Base-by-base conservation (phyloP, 1,284 basidiomycete genomes). In the Coriolopsis trogii region DNA sequence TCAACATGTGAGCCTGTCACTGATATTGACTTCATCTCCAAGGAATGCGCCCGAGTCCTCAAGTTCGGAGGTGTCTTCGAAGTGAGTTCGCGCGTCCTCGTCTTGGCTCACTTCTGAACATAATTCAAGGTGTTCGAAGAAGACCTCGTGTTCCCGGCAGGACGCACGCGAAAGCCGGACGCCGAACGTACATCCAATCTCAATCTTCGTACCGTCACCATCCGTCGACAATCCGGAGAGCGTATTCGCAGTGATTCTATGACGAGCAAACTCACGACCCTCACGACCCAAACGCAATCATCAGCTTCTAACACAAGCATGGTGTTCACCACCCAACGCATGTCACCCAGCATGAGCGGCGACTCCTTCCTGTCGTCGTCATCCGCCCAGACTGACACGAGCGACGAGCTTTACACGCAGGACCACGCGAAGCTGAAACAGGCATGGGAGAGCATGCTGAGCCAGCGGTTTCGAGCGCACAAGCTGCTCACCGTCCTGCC, bases 361-460 rank as follows among this genome's bases (percentile, higher is more conserved):
- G 52, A 57, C 42, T 53, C 54, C 39, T 40, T 37, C 34, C 41
- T 51, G 16, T 54, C 48, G 21, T 46, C 56, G 1, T 51, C 52
- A 15, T 44, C 36, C 7, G 42, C 53, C 2, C 36, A 36, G 4
- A n/a, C 55, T 1, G 56, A 60, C 36, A 55, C 53, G 25, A 23
- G 49, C 20, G 41, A 57, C 12, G 16, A 51, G 3, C 45, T 55
- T 28, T 67, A 84, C 60, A 80, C 80, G 20, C 78, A 81, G 53
- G 84, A 90, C 62, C 88, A 90, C 60, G 72, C 78, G 13, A 75
- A 75, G 53, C 73, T 90, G 28, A 77, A 78, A 62, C 69, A 72
- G 4, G 80, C 86, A 4, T 90, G 88, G 85, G 79, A 84, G 43
- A 76, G 78, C 36, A 87, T 90, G 85, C 76, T 90, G 26, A 69